Base-by-base conservation (phyloP, 345 rosid species). In the Fremontodendron californicum region DNA sequence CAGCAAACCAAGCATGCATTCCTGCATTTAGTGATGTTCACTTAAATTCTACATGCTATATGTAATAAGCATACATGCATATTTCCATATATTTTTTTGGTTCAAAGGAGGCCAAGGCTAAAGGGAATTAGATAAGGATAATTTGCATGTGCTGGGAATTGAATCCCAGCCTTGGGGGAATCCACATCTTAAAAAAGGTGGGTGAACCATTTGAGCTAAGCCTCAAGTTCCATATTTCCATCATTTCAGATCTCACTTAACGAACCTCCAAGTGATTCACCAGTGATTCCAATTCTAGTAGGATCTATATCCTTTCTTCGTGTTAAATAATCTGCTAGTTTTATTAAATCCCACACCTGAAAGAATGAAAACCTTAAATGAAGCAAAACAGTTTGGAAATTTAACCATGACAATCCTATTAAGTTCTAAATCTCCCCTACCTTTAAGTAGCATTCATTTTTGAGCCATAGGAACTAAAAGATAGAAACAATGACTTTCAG, bases 1-100 rank as follows among this genome's bases (percentile, higher is more conserved):
- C 97, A 87, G 89, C 99, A 83, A 93, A 92, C 94, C 98, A 96
- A 15, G 97, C 96, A 84, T 93, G 98, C 98, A 95, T 95, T 66
- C 98, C 99, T 95, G 84, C 76, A 80, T 70, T 77, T 37, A 16
- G 35, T 81, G 70, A 31, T 73, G 66, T 52, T 49, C 76, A 70
- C 57, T 65, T 35, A 40, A 71, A 42, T 52, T 81, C 60, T 29
- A 18, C 60, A 70, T 42, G 12, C 6, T 5, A 12, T 15, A 61
- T 29, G 19, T 13, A 15, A 9, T 61, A 61, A 60, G 65, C 21
- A 31, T 62, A 19, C 57, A 19, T 52, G 57, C 11, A 52, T 52
- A 19, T 65, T 46, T 78, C n/a, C n/a, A n/a, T n/a, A n/a, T n/a
- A n/a, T n/a, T n/a, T n/a, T n/a, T n/a, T n/a, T n/a, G n/a, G n/a